phyloP scores from a whole-genome alignment of 139 green algal species.

The Nannochloris sp. region DNA sequence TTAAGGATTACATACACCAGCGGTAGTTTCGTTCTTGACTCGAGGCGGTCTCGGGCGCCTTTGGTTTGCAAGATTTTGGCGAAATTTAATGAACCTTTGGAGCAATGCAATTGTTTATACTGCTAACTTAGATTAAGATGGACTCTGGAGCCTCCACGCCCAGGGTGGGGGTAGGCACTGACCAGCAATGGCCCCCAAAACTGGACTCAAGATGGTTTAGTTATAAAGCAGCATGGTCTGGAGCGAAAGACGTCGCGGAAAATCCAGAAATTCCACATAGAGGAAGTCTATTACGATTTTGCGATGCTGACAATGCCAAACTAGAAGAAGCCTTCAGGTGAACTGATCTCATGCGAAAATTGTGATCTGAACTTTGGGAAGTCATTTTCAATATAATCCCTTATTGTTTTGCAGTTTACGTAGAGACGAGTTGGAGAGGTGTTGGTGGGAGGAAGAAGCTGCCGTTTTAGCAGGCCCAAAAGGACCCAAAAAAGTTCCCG shows the following conservation, averaged over 20 bases:
- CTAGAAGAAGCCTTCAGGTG: slow-evolving; percentile 31
- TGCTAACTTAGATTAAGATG: too few relatives aligned
- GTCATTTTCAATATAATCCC: not conserved
- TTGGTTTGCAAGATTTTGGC: too few relatives aligned
- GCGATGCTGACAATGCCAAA: slow-evolving; percentile 19
- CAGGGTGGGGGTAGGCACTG: too few relatives aligned
- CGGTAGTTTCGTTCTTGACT: too few relatives aligned
- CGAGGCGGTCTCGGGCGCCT: too few relatives aligned
- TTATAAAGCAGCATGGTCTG: too few relatives aligned
- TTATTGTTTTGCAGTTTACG: slow-evolving; percentile 3
- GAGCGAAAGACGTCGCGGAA: not conserved
- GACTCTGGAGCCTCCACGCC: too few relatives aligned
- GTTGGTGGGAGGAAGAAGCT: slow-evolving; percentile 50
- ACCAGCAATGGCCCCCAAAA: too few relatives aligned
- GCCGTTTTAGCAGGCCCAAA: not conserved
- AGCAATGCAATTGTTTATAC: too few relatives aligned
- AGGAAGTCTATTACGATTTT: slow-evolving; percentile 35
- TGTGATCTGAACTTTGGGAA: not conserved
- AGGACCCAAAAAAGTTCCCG: not conserved
- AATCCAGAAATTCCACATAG: slow-evolving; percentile 29
- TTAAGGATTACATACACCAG: too few relatives aligned
- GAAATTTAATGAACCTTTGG: too few relatives aligned
- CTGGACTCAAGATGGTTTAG: too few relatives aligned
- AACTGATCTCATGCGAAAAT: not conserved
- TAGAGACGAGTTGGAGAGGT: slow-evolving; percentile 33